Percentiles rank a stretch among this genome's conserved stretches.
Evolutionary conservation across 2,329 filamentous ascomycete species (phyloP).

Genomic region (Arthrobotrys sphaeroides): DNA sequence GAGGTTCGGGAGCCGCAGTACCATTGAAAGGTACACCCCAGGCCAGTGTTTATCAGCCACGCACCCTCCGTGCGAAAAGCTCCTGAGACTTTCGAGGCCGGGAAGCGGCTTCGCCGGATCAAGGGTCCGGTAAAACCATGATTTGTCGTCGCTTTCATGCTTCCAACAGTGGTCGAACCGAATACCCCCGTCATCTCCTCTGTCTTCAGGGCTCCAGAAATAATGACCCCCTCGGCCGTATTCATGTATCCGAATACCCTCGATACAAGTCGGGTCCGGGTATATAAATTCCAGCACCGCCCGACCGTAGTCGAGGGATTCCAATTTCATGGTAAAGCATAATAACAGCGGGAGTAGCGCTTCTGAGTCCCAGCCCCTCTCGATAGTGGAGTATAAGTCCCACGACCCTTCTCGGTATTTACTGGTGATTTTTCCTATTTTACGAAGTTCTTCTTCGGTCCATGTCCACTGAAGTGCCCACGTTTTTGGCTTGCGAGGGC

Average conservation of each 20-base stretch:
- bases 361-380: constrained; percentile 10
- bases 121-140: constrained; percentile 10
- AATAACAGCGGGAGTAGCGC: constrained; percentile 16
- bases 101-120: neutral
- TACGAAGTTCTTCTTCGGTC: neutral
- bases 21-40: neutral
- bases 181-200: neutral
- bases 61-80: constrained; percentile 1
- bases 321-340: constrained; percentile 5
- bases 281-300: neutral
- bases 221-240: neutral
- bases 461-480: constrained; percentile 12
- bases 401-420: too few species aligned
- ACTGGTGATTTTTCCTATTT: neutral
- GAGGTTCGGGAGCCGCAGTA: constrained; percentile 1
- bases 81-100: neutral
- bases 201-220: neutral
- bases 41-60: neutral
- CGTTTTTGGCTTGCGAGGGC: neutral
- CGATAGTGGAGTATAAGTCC: neutral
- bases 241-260: constrained; percentile 7
- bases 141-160: neutral
- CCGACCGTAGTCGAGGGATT: neutral
- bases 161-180: neutral
- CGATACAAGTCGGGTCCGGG: neutral